Base-by-base conservation (phyloP, 2,329 filamentous ascomycete genomes). In the Colletotrichum eleusines region DNA sequence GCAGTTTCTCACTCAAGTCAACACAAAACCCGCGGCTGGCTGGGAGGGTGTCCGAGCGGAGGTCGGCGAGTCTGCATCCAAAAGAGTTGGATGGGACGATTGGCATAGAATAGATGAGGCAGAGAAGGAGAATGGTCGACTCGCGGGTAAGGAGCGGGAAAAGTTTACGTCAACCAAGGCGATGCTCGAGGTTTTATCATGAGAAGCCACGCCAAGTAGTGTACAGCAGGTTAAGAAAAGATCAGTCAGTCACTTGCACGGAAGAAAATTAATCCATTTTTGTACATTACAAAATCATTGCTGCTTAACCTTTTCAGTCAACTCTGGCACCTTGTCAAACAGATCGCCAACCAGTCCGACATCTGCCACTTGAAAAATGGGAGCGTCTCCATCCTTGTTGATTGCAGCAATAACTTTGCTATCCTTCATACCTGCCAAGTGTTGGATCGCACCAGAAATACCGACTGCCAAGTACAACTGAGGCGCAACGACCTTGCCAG, bases 351-450 rank as follows among this genome's bases (percentile, higher is more conserved):
- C 95, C 63, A 99, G 85, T 16, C 96, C 96, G 64, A 98, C 94
- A 82, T 99, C 96, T 5, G 96, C 96, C 70, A 99, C 90, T 83
- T 99, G 96, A 87, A 99, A 99, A 76, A 99, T 99, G 38, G 96
- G 96, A 68, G 96, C 96, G 82, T 99, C 96, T 5, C 91, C 86
- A 79, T 99, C 96, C 86, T 99, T 99, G 87, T 99, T 99, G 79
- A 99, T 98, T 18, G 94, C 94, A 28, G 95, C 96, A 84, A 99
- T 99, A 70, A 99, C 96, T 86, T 99, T 99, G 86, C 94, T 98
- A 80, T 99, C 96, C 88, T 99, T 99, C 96, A 99, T 99, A 79
- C 96, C 96, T 40, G 96, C 96, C 83, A 99, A 83, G 86, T 99
- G 96, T 84, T 99, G 96, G 76, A 99, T 99, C 28, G 96, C 96